phyloP scores from a whole-genome alignment of 2,329 filamentous ascomycete species.

The Colletotrichum magnum region DNA sequence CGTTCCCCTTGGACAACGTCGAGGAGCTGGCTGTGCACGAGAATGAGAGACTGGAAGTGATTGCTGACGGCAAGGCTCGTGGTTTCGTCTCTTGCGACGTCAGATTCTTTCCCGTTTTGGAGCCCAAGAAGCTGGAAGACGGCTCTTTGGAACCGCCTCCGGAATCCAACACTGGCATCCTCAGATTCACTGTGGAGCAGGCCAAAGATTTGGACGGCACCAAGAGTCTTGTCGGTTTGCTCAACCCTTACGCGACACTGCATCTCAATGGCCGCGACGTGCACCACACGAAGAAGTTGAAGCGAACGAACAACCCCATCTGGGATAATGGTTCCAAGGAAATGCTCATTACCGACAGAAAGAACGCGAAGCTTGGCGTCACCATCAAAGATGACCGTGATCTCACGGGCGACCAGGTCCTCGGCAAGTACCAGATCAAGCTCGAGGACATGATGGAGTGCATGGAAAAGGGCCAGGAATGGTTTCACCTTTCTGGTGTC shows the following conservation, averaged over 20 bases:
- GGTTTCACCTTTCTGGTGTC: constrained; percentile 89
- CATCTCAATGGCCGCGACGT: constrained; percentile 94
- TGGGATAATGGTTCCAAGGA: constrained; percentile 96
- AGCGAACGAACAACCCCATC: constrained; percentile 97
- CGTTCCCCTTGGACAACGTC: constrained; percentile 86
- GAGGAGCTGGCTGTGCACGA: constrained; percentile 84
- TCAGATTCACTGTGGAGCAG: constrained; percentile 93
- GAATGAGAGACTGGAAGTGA: constrained; percentile 87
- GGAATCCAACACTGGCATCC: constrained; percentile 93
- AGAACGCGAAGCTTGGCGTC: constrained; percentile 89
- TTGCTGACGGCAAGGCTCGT: constrained; percentile 85
- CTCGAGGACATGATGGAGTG: constrained; percentile 92
- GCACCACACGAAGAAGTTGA: constrained; percentile 90
- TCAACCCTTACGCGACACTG: constrained; percentile 92
- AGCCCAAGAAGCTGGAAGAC: constrained; percentile 78
- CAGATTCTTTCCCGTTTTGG: constrained; percentile 94
- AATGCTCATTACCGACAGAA: constrained; percentile 93
- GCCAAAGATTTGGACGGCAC: constrained; percentile 95
- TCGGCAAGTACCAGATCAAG: constrained; percentile 96
- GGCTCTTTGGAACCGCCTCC: constrained; percentile 86
- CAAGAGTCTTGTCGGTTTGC: constrained; percentile 90
- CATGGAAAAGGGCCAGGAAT: constrained; percentile 94
- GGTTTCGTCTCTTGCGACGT: constrained; percentile 86
- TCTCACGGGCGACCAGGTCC: constrained; percentile 82
- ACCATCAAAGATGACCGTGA: constrained; percentile 97